Base-by-base conservation (phyloP, 345 rosid species). In the Linum usitatissimum region DNA sequence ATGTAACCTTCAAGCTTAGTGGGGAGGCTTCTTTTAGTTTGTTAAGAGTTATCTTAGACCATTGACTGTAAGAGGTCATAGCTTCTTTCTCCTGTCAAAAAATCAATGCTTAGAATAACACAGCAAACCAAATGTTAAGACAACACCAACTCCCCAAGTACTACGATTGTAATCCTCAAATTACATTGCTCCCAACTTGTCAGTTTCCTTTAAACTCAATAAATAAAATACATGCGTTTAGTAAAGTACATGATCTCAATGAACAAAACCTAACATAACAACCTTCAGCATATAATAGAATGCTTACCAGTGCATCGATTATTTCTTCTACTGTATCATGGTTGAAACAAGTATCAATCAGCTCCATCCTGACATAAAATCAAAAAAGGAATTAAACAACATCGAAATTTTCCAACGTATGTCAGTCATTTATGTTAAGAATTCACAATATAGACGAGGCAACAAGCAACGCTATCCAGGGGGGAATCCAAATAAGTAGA, bases 281-380 rank as follows among this genome's bases (percentile, higher is more conserved):
- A 13, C 6, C 18, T 30, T 21, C 28, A 39, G 38, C 68, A 23
- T 18, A 31, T 51, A 36, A 53, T 62, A 9, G 49, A 67, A 64
- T 56, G 64, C 91, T 74, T 71, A 93, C 97, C 90, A 87, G 62
- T 57, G 90, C 89, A 63, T 83, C 82, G 59, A 83, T 71, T 65
- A 93, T 93, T 79, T 93, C 96, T 75, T 90, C 96, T 20, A 90
- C 79, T 23, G 96, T 83, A 71, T 87, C 97, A 61, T 80, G 90
- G 66, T 91, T 59, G 65, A 93, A 87, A 70, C 91, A 90, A 71
- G 73, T 86, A 80, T 93, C 97, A 18, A 93, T 83, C 64, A 69
- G 66, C 69, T 84, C 85, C 48, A 87, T 78, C 94, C 97, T 87
- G 81, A 66, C 76, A 64, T 49, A 68, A 59, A 45, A 61, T 55